Evolutionary conservation across 495 filamentous ascomycete species (phyloP).

Genomic region (Penicillium steckii): DNA sequence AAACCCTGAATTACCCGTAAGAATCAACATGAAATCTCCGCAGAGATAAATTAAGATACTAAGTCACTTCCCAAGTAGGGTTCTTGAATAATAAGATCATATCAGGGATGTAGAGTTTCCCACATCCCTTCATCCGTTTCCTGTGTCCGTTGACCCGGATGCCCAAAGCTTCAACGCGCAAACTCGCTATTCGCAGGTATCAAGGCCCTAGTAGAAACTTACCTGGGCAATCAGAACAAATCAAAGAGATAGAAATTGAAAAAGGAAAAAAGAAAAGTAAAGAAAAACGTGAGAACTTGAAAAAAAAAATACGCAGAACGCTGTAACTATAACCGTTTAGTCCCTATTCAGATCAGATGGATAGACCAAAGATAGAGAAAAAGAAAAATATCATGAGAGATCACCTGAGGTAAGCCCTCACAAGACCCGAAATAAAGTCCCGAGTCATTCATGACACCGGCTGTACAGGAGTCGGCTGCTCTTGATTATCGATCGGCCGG

Average conservation of each 20-base stretch:
- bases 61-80: too few relatives aligned
- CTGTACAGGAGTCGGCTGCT: conserved; percentile 30
- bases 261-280: conserved; percentile 3
- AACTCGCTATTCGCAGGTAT: conserved; percentile 20
- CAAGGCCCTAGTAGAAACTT: conserved; percentile 4
- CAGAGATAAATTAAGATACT: not conserved
- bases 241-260: conserved; percentile 3
- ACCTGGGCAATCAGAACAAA: conserved; percentile 6
- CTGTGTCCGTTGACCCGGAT: conserved; percentile 24
- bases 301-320: not conserved
- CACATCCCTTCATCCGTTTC: conserved; percentile 24
- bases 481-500: conserved; percentile 29
- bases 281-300: conserved; percentile 1
- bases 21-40: not conserved
- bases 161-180: conserved; percentile 4
- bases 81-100: conserved; percentile 7
- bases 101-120: conserved; percentile 1
- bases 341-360: not conserved
- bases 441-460: conserved; percentile 32
- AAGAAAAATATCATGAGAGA: not conserved
- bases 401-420: too few relatives aligned
- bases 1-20: too few relatives aligned
- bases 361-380: not conserved
- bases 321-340: not conserved
- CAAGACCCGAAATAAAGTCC: not conserved